These are phyloP conservation scores for Paecilomyces formosus DNA, from an alignment of 2,329 filamentous ascomycete species.

Conservation along the genomic window DNA sequence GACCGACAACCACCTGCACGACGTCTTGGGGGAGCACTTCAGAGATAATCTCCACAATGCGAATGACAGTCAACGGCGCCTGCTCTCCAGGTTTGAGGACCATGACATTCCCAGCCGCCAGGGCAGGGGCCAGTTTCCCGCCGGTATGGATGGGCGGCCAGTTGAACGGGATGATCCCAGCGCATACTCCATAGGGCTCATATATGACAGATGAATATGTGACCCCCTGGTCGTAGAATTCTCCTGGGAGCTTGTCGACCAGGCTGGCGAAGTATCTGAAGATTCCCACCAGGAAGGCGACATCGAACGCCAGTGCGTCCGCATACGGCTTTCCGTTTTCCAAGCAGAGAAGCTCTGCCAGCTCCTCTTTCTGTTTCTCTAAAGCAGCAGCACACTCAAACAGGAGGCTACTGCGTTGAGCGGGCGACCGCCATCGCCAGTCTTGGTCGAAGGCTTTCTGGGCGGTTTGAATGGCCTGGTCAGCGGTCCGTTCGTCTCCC, in stretches of 20 bases:
- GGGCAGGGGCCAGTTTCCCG: constrained; percentile 16
- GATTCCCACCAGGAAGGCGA: constrained; percentile 10
- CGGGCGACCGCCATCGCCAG: neutral
- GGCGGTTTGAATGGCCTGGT: neutral
- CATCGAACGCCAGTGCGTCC: constrained; percentile 11
- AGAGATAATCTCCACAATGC: constrained; percentile 12
- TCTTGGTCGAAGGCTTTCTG: neutral
- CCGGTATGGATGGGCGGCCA: constrained; percentile 14
- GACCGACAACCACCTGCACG: constrained; percentile 8
- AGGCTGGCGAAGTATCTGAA: constrained; percentile 16
- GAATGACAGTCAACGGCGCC: constrained; percentile 13
- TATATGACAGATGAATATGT: neutral
- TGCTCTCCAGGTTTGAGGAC: constrained; percentile 20
- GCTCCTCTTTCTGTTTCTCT: constrained; percentile 9
- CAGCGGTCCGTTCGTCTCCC: neutral
- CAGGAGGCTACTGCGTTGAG: neutral
- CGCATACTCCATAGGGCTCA: constrained; percentile 4
- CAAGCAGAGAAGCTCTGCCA: constrained; percentile 13
- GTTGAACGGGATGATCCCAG: constrained; percentile 12
- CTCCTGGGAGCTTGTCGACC: constrained; percentile 3
- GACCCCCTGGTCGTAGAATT: neutral
- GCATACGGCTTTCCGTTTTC: constrained; percentile 18
- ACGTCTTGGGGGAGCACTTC: constrained; percentile 7
- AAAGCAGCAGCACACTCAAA: neutral
- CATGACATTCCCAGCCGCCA: constrained; percentile 19